These are phyloP conservation scores for Populus tremula DNA, from an alignment of 345 rosid species.

Conservation along the genomic window DNA sequence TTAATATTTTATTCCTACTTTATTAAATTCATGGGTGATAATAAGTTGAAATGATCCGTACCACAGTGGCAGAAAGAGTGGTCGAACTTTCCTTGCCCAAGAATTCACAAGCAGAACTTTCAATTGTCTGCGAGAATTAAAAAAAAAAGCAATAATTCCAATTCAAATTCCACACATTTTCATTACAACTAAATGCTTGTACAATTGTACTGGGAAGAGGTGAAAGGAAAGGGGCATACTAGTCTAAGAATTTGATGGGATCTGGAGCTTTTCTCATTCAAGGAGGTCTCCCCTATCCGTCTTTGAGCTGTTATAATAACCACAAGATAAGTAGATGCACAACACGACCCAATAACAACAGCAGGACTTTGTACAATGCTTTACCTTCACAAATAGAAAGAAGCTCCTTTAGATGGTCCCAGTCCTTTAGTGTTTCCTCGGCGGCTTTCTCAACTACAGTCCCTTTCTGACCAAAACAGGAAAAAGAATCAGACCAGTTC, in stretches of 20 bases:
- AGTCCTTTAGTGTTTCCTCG: conserved; percentile 78
- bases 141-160: conserved; percentile 8
- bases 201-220: neutral
- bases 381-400: conserved; percentile 90
- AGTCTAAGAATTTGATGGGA: conserved; percentile 98
- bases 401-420: conserved; percentile 82
- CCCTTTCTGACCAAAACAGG: conserved; percentile 64
- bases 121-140: conserved; percentile 59
- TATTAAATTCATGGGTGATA: neutral
- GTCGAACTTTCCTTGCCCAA: conserved; percentile 88
- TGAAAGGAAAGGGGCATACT: conserved; percentile 35
- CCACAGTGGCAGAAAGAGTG: conserved; percentile 91
- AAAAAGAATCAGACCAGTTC: conserved; percentile 15
- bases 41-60: conserved; percentile 27
- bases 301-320: conserved; percentile 67
- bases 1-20: neutral
- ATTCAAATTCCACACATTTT: neutral
- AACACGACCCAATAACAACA: conserved; percentile 11
- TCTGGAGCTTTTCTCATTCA: conserved; percentile 96
- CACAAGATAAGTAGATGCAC: conserved; percentile 18
- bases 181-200: conserved; percentile 9
- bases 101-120: conserved; percentile 94
- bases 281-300: conserved; percentile 80
- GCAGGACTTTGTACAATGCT: conserved; percentile 5
- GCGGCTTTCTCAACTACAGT: conserved; percentile 75